Evolutionary conservation across 1,284 basidiomycete species (phyloP), one percentile per base, ranked within the genome.

Genomic region (Cutaneotrichosporon arboriforme): DNA sequence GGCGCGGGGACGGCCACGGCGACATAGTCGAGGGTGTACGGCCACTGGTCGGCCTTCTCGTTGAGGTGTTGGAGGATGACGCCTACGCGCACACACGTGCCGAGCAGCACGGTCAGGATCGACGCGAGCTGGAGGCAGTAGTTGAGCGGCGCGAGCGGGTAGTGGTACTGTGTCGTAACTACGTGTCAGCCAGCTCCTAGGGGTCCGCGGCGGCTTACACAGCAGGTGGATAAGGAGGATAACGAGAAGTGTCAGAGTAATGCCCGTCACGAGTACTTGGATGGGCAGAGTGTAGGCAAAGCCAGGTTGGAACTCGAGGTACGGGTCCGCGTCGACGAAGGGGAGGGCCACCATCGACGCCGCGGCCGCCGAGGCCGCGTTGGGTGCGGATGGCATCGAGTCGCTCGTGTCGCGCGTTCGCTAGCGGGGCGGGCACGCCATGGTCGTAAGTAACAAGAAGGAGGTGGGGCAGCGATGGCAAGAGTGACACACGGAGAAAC

Each of bases 151-250:
- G 91, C 90, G 38, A 98, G 85, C 0, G 91, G 90, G 80, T 88
- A 90, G 75, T 98, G 94, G 66, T 97, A 97, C 69, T 93, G 90
- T 0, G 87, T 87, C 17, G 96, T 97, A 76, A 98, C 72, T 72
- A 57, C 13, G 26, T 10, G 44, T 53, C n/a, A 54, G 54, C 49
- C 12, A n/a, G 23, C 14, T 20, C 41, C 17, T 5, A 21, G 21
- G n/a, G n/a, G n/a, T n/a, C n/a, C 26, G 8, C 8, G 10, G 3
- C 17, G 3, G 62, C 70, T 53, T 53, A 72, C 71, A 97, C 55
- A 92, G 73, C 57, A 98, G 84, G 64, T 97, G 92, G 57, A 94
- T 83, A 65, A 94, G 79, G 26, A 98, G 84, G n/a, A 97, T 86
- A 44, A 81, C 78, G 42, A 89, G 82, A 54, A 98, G 84, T 1